These are phyloP conservation scores for Mycena crocata DNA, from an alignment of 768 basidiomycete genomes.

Conservation along the genomic window DNA sequence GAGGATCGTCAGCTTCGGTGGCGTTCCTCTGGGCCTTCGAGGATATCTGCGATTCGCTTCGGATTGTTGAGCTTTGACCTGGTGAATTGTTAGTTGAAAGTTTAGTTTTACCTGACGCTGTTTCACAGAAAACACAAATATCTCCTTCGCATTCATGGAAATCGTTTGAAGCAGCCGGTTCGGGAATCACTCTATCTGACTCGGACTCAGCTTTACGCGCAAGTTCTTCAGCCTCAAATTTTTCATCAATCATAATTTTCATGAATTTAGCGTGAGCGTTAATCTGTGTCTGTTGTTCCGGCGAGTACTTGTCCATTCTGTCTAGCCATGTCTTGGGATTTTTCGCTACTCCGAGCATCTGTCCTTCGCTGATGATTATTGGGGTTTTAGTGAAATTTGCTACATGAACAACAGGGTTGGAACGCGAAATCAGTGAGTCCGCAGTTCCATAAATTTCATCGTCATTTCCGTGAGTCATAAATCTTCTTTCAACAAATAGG, in stretches of 20 bases:
- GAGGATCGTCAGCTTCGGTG: conserved; percentile 11
- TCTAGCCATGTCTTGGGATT: conserved; percentile 35
- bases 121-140: background rate
- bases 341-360: conserved; percentile 22
- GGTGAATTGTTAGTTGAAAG: no score
- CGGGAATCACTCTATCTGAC: no score
- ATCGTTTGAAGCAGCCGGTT: background rate
- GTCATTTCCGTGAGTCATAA: conserved; percentile 9
- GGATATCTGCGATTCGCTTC: background rate
- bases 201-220: background rate
- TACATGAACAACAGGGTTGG: conserved; percentile 13
- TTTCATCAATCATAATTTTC: background rate
- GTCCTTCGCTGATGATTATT: conserved; percentile 24
- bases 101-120: no score
- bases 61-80: background rate
- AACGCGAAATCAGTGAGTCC: conserved; percentile 29
- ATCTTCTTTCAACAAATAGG: conserved; percentile 31
- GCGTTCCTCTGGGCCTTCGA: conserved; percentile 8
- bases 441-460: conserved; percentile 24
- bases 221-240: background rate
- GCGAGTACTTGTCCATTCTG: conserved; percentile 11
- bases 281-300: conserved; percentile 7
- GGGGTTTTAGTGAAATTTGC: conserved; percentile 23
- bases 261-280: conserved; percentile 3
- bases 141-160: background rate